Base-by-base conservation (phyloP, 2,329 filamentous ascomycete species). In the Arthrobotrys conoides region DNA sequence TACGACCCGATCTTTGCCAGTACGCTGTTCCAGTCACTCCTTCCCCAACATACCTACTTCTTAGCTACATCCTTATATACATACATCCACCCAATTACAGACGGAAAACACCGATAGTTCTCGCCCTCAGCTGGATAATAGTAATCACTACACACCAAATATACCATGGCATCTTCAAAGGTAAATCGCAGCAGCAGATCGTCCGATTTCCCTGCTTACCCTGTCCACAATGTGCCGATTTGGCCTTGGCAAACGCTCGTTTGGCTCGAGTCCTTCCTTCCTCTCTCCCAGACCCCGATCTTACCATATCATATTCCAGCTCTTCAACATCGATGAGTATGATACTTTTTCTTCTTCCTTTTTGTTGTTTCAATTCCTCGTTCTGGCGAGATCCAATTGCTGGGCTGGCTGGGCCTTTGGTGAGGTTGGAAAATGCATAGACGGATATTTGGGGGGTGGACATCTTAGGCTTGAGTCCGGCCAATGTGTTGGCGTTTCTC, bases 121-220 rank as follows among this genome's bases (percentile, higher is more conserved):
- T 30, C 41, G 38, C 46, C 20, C 59, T 30, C 27, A 51, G 55
- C 48, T 48, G 44, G 57, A 18, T 51, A 66, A 76, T 76, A 61
- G 41, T 71, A 67, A 67, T 53, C 66, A 70, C n/a, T n/a, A 33
- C 55, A 24, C 20, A 38, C 55, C 46, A 20, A 61, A 69, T 38
- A 67, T 46, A 65, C 55, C 46, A 78, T 78, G 75, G 75, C 75
- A 78, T 78, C 75, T 72, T 78, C 75, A 78, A 78, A 78, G 75
- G 75, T 78, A 78, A 77, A 69, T 78, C 36, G 68, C 68, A 68
- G 68, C 68, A 68, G 69, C 68, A 30, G 75, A 78, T 72, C 75
- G 48, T 69, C 75, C 68, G 61, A 71, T 64, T 68, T 71, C 66
- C 73, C 61, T 77, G 68, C 67, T 67, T 76, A 61, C 72, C 72